A percentile compares a stretch with the other conserved stretches of the same genome.
phyloP scores from a whole-genome alignment of 495 filamentous ascomycete genomes.

The Hypoxylon lenormandii region DNA sequence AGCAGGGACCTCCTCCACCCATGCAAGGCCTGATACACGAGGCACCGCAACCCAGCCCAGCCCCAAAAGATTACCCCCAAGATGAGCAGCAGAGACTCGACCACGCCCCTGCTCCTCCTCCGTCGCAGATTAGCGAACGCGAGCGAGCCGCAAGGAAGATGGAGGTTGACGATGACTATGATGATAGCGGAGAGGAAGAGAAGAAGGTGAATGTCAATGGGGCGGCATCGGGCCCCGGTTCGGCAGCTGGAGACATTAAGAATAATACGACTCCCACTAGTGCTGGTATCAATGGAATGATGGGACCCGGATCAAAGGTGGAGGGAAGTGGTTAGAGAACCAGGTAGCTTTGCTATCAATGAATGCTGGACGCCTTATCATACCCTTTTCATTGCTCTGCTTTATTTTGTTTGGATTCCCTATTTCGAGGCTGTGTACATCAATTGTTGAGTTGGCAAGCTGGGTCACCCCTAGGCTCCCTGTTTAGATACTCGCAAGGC shows the following conservation, averaged over 20 bases:
- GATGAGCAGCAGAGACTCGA: slow-evolving; percentile 63
- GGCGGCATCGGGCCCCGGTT: slow-evolving; percentile 52
- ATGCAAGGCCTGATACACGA: slow-evolving; percentile 70
- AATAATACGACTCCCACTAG: slow-evolving; percentile 60
- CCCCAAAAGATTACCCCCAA: slow-evolving; percentile 70
- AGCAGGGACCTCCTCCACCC: slow-evolving; percentile 68
- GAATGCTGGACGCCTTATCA: slow-evolving; percentile 35
- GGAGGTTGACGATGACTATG: slow-evolving; percentile 95
- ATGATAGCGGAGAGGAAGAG: slow-evolving; percentile 91
- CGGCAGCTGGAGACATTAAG: slow-evolving; percentile 60
- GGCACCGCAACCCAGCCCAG: slow-evolving; percentile 64
- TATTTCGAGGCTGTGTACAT: slow-evolving; percentile 41
- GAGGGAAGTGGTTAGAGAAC: slow-evolving; percentile 48
- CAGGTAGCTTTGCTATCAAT: slow-evolving; percentile 12
- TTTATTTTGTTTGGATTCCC: slow-evolving; percentile 4
- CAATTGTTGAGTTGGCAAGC: slow-evolving; percentile 36
- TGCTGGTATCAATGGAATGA: slow-evolving; percentile 60
- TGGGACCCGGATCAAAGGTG: slow-evolving; percentile 56
- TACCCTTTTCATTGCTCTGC: slow-evolving; percentile 29
- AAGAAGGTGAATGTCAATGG: slow-evolving; percentile 65
- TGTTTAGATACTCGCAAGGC: slow-evolving; percentile 45
- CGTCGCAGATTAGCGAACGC: slow-evolving; percentile 65
- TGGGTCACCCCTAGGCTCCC: background rate
- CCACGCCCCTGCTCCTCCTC: slow-evolving; percentile 61
- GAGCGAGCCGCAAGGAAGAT: slow-evolving; percentile 93